Evolutionary conservation across 1,284 basidiomycete species (phyloP), one percentile per base, ranked within the genome.

Genomic region (Pseudozyma sp.): DNA sequence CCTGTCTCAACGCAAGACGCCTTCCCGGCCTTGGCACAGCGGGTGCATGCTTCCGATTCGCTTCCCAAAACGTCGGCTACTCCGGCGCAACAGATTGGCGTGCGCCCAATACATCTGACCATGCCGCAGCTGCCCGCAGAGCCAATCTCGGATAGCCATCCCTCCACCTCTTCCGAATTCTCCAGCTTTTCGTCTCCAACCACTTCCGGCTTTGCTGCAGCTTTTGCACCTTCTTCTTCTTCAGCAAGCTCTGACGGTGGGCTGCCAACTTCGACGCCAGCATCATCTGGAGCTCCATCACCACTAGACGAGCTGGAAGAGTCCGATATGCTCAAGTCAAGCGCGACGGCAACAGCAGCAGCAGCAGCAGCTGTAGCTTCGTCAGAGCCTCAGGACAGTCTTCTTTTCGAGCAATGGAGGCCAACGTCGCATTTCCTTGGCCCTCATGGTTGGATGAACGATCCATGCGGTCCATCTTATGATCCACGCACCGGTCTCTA

Each of bases 371-470:
- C 25, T 38, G 4, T 39, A 36, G 13, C 25, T 38, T 34, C 35
- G 18, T 31, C 55, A 31, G 18, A 39, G 40, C 8, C 38, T 8
- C 18, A 31, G 36, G 35, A 36, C 31, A 16, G 18, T 47, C 19
- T 51, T 19, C 59, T 60, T 5, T 80, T 80, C 43, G 9, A 61
- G 4, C 69, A 70, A 39, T 80, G 67, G 66, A 44, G 78, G 12
- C 78, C 78, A 12, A 43, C 59, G 3, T 78, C 61, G 5, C 78
- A 80, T 53, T 57, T 80, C n/a, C 58, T 78, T 38, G 74, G 68
- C 16, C 78, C 78, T 3, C 68, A 73, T 39, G 77, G 77, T 39
- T 80, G 78, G 78, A 78, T 80, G 70, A 80, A 78, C 39, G 78
- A 80, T 48, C 78, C 78, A 2, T 76, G 72, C 25, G 78, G 74